phyloP scores from a whole-genome alignment of 2,329 filamentous ascomycete genomes.

The Fonsecaea erecta region DNA sequence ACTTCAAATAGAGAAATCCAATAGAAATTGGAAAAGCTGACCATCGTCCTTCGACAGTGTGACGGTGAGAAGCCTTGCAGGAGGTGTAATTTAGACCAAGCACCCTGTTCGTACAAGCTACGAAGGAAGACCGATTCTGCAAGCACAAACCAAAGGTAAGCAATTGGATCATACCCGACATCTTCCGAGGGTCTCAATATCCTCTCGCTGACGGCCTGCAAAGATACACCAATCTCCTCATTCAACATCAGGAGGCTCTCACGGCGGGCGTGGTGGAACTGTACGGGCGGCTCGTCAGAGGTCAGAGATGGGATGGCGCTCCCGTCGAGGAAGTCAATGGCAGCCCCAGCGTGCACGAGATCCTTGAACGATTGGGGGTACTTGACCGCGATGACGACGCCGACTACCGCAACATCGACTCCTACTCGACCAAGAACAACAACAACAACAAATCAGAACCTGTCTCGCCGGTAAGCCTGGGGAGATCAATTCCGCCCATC shows the following conservation, averaged over 20 bases:
- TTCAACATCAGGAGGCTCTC: conserved; percentile 25
- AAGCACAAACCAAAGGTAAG: conserved; percentile 24
- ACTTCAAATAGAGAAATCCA: background rate
- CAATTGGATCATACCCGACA: background rate
- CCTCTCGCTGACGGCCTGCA: background rate
- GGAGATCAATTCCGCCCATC: background rate
- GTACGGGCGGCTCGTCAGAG: conserved; percentile 18
- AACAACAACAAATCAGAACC: background rate
- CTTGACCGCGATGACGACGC: conserved; percentile 35
- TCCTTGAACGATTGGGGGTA: conserved; percentile 31
- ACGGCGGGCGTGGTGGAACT: conserved; percentile 25
- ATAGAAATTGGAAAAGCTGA: background rate
- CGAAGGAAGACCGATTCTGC: conserved; percentile 22
- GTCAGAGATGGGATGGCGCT: conserved; percentile 21
- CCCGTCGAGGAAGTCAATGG: conserved; percentile 27
- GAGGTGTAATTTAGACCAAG: conserved; percentile 28
- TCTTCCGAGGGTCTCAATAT: background rate
- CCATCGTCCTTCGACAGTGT: conserved; percentile 11
- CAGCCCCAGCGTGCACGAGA: conserved; percentile 27
- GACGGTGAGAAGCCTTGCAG: conserved; percentile 29
- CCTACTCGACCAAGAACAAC: background rate
- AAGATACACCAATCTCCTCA: conserved; percentile 28
- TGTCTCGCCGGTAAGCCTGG: background rate
- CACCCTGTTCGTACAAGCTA: conserved; percentile 26
- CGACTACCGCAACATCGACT: background rate